Conservation (phyloP, 1,284 basidiomycete genomes). For the Fomes fomentarius region DNA sequence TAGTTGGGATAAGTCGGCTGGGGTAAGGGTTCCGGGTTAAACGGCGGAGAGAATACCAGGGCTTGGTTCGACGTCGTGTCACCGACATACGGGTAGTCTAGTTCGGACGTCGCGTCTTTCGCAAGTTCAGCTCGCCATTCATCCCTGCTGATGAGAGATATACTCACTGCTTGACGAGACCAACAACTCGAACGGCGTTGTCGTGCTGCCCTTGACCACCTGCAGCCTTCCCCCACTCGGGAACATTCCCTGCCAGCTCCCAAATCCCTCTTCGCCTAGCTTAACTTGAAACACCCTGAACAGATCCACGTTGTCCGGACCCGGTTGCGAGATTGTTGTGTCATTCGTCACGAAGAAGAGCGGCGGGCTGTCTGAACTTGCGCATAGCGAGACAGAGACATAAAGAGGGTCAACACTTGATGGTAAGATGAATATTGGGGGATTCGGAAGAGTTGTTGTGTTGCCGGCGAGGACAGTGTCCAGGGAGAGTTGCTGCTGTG, state of each 20-base stretch:
- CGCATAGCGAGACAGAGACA: too few species aligned
- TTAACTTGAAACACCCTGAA: too few species aligned
- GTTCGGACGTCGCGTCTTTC: constrained; percentile 21
- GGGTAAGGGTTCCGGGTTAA: constrained; percentile 30
- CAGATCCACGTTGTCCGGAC: too few species aligned
- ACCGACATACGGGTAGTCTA: constrained; percentile 64
- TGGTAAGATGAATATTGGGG: too few species aligned
- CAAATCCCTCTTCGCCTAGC: too few species aligned
- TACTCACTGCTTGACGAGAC: constrained; percentile 55
- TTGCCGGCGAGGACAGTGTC: constrained; percentile 1
- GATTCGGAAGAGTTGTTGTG: background rate
- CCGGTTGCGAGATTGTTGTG: too few species aligned
- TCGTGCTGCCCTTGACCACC: constrained; percentile 43
- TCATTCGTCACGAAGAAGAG: too few species aligned
- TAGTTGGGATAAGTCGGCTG: constrained; percentile 80
- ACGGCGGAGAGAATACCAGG: constrained; percentile 74
- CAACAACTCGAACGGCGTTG: constrained; percentile 57
- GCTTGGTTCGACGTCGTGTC: constrained; percentile 79
- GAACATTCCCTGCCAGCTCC: constrained; percentile 55
- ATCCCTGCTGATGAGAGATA: background rate
- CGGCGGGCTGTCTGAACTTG: constrained; percentile 39
- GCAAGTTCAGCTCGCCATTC: background rate
- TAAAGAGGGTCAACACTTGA: too few species aligned
- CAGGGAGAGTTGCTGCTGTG: constrained; percentile 28
- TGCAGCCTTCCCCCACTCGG: constrained; percentile 51